Conservation (phyloP, 2,329 filamentous ascomycete genomes). For the Diplodia intermedia region DNA sequence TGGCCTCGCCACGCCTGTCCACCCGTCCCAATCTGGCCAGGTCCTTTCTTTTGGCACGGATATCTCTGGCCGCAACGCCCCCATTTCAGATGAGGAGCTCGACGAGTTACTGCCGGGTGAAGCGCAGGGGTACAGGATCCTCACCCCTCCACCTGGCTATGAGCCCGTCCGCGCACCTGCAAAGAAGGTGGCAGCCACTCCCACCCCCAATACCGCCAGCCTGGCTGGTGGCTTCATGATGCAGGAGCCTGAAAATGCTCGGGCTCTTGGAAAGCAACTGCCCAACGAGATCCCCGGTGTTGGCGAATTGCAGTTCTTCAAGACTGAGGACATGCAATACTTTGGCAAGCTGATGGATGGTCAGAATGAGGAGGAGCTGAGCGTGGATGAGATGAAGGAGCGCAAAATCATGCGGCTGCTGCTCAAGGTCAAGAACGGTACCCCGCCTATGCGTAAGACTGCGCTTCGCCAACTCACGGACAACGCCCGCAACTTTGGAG, state of each 20-base stretch:
- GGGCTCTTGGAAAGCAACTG: constrained; percentile 85
- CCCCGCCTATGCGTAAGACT: constrained; percentile 97
- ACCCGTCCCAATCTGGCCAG: constrained; percentile 66
- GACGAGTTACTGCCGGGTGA: constrained; percentile 78
- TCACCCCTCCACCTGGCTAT: constrained; percentile 90
- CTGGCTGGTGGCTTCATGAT: constrained; percentile 89
- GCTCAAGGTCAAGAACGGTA: constrained; percentile 98
- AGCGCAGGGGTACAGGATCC: constrained; percentile 88
- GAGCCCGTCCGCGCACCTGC: constrained; percentile 76
- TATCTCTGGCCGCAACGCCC: constrained; percentile 76
- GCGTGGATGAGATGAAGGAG: constrained; percentile 93
- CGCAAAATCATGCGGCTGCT: constrained; percentile 97
- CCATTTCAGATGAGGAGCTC: constrained; percentile 91
- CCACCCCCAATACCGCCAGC: constrained; percentile 60
- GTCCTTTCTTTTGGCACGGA: constrained; percentile 79
- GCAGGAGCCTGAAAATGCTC: constrained; percentile 88
- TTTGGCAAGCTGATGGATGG: constrained; percentile 97
- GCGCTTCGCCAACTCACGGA: constrained; percentile 96
- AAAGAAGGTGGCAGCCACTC: constrained; percentile 75
- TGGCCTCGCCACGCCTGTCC: constrained; percentile 79
- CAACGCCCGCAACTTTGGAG: constrained; percentile 94
- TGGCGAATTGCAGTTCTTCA: constrained; percentile 96
- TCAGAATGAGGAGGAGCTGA: constrained; percentile 87
- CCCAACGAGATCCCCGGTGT: constrained; percentile 96
- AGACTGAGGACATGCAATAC: constrained; percentile 97